Evolutionary conservation across 2,329 filamentous ascomycete species (phyloP).

Genomic region (Monilinia laxa): DNA sequence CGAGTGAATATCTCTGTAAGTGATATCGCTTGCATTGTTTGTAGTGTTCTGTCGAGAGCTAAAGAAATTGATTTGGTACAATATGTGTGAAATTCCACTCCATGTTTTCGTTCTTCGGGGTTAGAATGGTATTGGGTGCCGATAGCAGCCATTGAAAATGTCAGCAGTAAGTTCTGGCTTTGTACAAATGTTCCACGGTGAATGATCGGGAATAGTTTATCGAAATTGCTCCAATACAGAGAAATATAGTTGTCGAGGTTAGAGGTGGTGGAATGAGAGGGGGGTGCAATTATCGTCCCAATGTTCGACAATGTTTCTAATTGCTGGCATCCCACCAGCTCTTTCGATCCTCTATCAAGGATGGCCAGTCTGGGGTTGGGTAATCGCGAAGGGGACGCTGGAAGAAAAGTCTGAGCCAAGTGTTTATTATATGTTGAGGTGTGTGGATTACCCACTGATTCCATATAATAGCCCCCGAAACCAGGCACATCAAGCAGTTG

Average conservation of each 20-base stretch:
- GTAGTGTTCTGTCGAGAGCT: slow-evolving; percentile 34
- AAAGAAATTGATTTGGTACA: slow-evolving; percentile 35
- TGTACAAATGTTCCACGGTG: slow-evolving; percentile 36
- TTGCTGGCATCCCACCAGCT: slow-evolving; percentile 30
- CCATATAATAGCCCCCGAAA: slow-evolving; percentile 36
- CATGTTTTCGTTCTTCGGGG: slow-evolving; percentile 34
- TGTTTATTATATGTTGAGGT: slow-evolving; percentile 37
- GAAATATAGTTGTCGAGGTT: slow-evolving; percentile 35
- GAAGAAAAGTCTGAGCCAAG: slow-evolving; percentile 37
- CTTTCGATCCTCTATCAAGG: slow-evolving; percentile 32
- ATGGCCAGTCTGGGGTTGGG: slow-evolving; percentile 35
- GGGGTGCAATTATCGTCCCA: slow-evolving; percentile 23
- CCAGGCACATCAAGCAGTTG: slow-evolving; percentile 36
- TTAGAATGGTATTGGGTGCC: slow-evolving; percentile 38
- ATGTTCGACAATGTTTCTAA: slow-evolving; percentile 28
- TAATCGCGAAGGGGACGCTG: slow-evolving; percentile 37
- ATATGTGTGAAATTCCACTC: slow-evolving; percentile 35
- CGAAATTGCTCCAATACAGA: slow-evolving; percentile 37
- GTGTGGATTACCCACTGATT: slow-evolving; percentile 41
- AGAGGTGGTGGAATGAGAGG: slow-evolving; percentile 26
- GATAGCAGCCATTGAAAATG: slow-evolving; percentile 37
- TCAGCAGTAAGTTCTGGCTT: slow-evolving; percentile 31
- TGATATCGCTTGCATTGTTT: slow-evolving; percentile 39
- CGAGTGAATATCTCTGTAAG: slow-evolving; percentile 39
- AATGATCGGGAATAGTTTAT: slow-evolving; percentile 35